Evolutionary conservation across 2,329 filamentous ascomycete genomes (phyloP).

Genomic region (Amesomyces nigricolor): DNA sequence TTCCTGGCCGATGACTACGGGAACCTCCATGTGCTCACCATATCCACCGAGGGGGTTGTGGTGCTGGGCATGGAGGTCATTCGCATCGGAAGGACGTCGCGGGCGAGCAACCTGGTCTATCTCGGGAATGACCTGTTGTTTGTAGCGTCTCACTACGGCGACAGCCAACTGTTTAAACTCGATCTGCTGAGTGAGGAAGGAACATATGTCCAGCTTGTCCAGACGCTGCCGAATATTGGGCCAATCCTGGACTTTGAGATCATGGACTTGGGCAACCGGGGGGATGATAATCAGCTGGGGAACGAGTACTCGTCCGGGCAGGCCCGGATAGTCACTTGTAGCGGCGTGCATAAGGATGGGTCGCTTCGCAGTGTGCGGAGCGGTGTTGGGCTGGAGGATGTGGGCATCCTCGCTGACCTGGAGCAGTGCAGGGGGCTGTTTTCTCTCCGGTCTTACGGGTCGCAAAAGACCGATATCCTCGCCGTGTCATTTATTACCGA

Average conservation of each 20-base stretch:
- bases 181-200: constrained; percentile 42
- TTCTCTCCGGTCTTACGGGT: constrained; percentile 50
- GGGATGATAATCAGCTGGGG: constrained; percentile 65
- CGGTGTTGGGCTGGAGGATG: constrained; percentile 84
- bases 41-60: constrained; percentile 59
- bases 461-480: constrained; percentile 59
- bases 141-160: constrained; percentile 85
- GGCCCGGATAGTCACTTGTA: constrained; percentile 86
- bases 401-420: constrained; percentile 77
- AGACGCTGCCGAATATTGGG: constrained; percentile 77
- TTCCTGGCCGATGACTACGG: constrained; percentile 92
- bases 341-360: constrained; percentile 83
- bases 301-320: constrained; percentile 95
- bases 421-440: constrained; percentile 68
- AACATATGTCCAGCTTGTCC: constrained; percentile 51
- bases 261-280: constrained; percentile 89
- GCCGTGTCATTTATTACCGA: constrained; percentile 77
- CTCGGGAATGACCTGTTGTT: constrained; percentile 70
- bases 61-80: constrained; percentile 69
- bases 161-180: constrained; percentile 75
- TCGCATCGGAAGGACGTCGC: constrained; percentile 60
- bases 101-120: constrained; percentile 74
- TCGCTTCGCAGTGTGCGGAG: constrained; percentile 86
- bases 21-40: constrained; percentile 73
- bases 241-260: constrained; percentile 89